Evolutionary conservation across 2,329 filamentous ascomycete species (phyloP).

Genomic region (Aspergillus chevalieri): DNA sequence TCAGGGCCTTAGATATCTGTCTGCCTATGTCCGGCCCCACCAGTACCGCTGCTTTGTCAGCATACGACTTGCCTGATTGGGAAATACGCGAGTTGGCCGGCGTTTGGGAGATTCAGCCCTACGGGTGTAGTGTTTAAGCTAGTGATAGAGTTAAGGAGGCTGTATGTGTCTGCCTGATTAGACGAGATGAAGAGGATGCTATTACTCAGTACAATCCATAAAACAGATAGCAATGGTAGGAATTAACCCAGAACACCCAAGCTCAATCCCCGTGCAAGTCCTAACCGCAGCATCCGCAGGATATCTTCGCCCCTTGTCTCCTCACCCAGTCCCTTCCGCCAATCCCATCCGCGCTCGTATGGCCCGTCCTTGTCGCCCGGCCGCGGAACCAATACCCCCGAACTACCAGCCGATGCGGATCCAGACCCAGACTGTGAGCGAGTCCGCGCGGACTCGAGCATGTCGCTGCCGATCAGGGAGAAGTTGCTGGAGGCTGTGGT

Average conservation of each 20-base stretch:
- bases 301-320: constrained; percentile 62
- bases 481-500: constrained; percentile 55
- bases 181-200: no score
- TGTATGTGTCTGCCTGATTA: no score
- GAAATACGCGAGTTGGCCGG: no score
- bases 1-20: no score
- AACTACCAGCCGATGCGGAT: constrained; percentile 49
- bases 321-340: constrained; percentile 54
- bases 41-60: no score
- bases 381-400: constrained; percentile 42
- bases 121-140: no score
- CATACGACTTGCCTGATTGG: no score
- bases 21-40: no score
- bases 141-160: no score
- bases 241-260: constrained; percentile 25
- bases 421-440: constrained; percentile 43
- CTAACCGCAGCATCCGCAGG: constrained; percentile 64
- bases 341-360: constrained; percentile 64
- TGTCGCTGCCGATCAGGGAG: constrained; percentile 66
- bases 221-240: background rate
- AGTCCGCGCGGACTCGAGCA: constrained; percentile 49
- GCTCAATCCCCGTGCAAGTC: constrained; percentile 64
- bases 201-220: no score
- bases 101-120: no score
- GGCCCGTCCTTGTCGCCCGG: constrained; percentile 22